phyloP scores from a whole-genome alignment of 148 eudicot genomes.

The Polygonum aviculare region DNA sequence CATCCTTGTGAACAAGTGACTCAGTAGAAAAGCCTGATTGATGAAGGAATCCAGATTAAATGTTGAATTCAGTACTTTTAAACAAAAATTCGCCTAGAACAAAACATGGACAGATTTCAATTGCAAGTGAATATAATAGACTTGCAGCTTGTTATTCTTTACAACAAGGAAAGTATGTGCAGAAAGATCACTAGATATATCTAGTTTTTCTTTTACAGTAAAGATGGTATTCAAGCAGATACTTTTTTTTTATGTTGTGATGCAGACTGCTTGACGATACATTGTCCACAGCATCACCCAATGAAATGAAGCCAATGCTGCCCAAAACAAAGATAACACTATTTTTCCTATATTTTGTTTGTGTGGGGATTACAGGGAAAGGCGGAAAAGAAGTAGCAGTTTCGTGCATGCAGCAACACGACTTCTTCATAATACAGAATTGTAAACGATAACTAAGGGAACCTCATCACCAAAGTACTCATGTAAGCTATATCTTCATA shows the following conservation, averaged over 20 bases:
- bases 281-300: background rate
- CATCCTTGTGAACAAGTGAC: conserved; percentile 29
- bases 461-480: background rate
- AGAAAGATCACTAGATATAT: background rate
- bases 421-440: background rate
- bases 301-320: background rate
- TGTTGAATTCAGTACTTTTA: background rate
- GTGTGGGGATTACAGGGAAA: background rate
- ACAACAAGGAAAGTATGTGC: background rate
- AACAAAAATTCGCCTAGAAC: background rate
- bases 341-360: background rate
- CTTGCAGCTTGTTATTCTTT: background rate
- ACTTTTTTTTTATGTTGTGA: background rate
- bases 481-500: background rate
- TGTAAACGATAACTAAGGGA: background rate
- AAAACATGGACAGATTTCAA: background rate
- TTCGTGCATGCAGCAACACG: background rate
- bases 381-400: background rate
- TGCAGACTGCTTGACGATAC: background rate
- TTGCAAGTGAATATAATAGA: background rate
- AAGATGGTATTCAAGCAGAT: too few species aligned
- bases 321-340: background rate
- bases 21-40: conserved; percentile 50
- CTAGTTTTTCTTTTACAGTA: background rate
- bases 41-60: background rate